These are phyloP conservation scores for Leptographium wingfieldii DNA, from an alignment of 2,329 filamentous ascomycete genomes.

Conservation along the genomic window DNA sequence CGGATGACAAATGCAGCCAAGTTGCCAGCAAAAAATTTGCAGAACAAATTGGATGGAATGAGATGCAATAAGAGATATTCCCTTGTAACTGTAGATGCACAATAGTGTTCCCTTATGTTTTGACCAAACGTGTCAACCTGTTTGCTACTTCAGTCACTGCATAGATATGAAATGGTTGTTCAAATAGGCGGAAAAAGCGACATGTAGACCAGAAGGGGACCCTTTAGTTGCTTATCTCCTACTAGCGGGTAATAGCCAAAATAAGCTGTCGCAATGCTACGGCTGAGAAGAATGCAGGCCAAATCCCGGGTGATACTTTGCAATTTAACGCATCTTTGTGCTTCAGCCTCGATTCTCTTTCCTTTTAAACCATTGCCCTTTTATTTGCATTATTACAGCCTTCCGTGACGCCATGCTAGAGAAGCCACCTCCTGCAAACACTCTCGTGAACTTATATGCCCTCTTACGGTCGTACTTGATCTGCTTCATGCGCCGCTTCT, in stretches of 20 bases:
- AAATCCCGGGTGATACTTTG: not conserved
- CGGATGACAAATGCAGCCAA: not conserved
- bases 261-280: not conserved
- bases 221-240: not conserved
- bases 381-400: not conserved
- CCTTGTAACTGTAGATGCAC: not conserved
- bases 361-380: not conserved
- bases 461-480: not conserved
- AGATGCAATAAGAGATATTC: not conserved
- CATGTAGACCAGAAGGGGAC: too few relatives aligned
- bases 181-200: too few relatives aligned
- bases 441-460: not conserved
- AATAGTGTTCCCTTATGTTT: not conserved
- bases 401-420: slow-evolving; percentile 1
- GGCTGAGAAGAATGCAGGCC: not conserved
- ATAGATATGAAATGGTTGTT: not conserved
- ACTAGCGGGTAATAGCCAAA: not conserved
- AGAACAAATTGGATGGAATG: not conserved
- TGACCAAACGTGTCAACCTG: not conserved
- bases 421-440: not conserved
- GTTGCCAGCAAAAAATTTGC: not conserved
- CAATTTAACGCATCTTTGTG: not conserved
- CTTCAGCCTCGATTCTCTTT: not conserved
- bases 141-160: not conserved
- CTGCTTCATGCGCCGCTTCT: not conserved